Conservation (phyloP, 495 filamentous ascomycete genomes). For the Hypoxylon lenormandii region DNA sequence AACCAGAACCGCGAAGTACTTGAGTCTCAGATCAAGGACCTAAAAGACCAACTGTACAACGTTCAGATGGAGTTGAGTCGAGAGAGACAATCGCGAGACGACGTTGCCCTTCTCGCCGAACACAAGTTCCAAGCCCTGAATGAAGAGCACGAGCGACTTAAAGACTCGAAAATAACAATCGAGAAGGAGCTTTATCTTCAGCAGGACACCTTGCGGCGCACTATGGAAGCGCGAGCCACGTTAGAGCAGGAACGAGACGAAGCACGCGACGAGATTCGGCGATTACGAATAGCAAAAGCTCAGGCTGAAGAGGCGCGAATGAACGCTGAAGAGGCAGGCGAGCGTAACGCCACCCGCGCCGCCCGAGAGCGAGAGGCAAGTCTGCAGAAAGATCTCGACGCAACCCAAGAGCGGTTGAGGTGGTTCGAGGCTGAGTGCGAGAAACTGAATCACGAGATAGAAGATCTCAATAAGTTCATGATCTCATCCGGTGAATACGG, state of each 20-base stretch:
- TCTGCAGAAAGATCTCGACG: constrained; percentile 80
- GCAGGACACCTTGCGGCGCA: constrained; percentile 89
- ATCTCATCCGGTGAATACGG: constrained; percentile 89
- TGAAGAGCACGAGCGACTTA: constrained; percentile 86
- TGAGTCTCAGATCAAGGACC: constrained; percentile 85
- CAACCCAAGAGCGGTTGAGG: constrained; percentile 73
- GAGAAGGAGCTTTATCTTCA: constrained; percentile 99
- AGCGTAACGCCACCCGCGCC: constrained; percentile 79
- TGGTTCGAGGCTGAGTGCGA: constrained; percentile 81
- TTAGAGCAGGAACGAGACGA: constrained; percentile 91
- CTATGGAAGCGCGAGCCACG: constrained; percentile 79
- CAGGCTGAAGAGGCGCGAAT: constrained; percentile 85
- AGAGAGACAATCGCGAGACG: constrained; percentile 94
- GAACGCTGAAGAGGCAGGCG: constrained; percentile 81
- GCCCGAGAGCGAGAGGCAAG: constrained; percentile 85
- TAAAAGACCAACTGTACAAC: constrained; percentile 85
- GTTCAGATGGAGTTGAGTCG: constrained; percentile 88
- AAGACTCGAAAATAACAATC: constrained; percentile 94
- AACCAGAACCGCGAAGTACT: constrained; percentile 86
- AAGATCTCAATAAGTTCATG: constrained; percentile 84
- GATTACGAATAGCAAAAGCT: constrained; percentile 82
- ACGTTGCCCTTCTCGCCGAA: constrained; percentile 90
- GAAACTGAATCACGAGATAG: constrained; percentile 77
- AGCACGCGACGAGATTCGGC: constrained; percentile 83
- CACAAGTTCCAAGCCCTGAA: constrained; percentile 85